phyloP scores from a whole-genome alignment of 108 stramenopile species.

The Ochromonas danica region DNA sequence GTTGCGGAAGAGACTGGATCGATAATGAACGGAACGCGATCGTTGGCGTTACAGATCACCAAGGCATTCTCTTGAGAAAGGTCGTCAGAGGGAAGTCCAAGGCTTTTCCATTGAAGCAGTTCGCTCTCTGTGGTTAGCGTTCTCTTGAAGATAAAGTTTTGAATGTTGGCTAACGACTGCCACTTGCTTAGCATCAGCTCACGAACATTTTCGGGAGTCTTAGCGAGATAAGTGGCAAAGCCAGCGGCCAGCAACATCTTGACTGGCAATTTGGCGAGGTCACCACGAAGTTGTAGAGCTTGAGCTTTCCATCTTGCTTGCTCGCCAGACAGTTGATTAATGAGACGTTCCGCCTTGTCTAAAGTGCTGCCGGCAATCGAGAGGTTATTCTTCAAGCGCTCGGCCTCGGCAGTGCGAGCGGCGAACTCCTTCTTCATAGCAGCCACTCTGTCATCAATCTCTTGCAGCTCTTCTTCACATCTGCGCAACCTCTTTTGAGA shows the following conservation, averaged over 20 bases:
- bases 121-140: slow-evolving; percentile 58
- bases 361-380: slow-evolving; percentile 56
- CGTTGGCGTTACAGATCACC: slow-evolving; percentile 41
- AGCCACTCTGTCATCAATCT: slow-evolving; percentile 55
- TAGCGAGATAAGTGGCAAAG: slow-evolving; percentile 57
- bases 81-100: slow-evolving; percentile 57
- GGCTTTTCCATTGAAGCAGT: slow-evolving; percentile 58
- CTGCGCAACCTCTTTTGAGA: slow-evolving; percentile 43
- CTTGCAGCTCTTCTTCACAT: slow-evolving; percentile 59
- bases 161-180: slow-evolving; percentile 24
- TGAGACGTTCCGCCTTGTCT: slow-evolving; percentile 52
- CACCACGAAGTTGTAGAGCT: slow-evolving; percentile 3
- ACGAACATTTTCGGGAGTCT: slow-evolving; percentile 39
- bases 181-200: slow-evolving; percentile 46
- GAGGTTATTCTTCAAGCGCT: slow-evolving; percentile 48
- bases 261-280: slow-evolving; percentile 45
- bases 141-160: slow-evolving; percentile 44
- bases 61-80: slow-evolving; percentile 56
- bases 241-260: slow-evolving; percentile 59
- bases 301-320: slow-evolving; percentile 48
- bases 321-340: slow-evolving; percentile 61
- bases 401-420: slow-evolving; percentile 58
- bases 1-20: slow-evolving; percentile 56
- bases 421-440: slow-evolving; percentile 53
- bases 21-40: slow-evolving; percentile 61